Conservation (phyloP, 352 stramenopile genomes). For the Phytophthora crassamura region DNA sequence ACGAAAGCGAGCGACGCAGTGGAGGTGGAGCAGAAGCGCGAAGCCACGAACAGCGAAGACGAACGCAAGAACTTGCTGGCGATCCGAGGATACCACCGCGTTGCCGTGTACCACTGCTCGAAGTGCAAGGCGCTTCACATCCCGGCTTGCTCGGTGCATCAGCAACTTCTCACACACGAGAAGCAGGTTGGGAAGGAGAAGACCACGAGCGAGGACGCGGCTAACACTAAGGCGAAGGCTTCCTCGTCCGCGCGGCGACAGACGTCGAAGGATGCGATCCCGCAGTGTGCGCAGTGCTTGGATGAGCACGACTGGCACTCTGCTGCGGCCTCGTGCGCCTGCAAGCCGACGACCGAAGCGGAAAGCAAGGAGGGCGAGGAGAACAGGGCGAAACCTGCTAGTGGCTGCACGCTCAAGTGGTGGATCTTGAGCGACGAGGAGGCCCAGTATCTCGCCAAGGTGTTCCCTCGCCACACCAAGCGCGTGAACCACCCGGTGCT, state of each 20-base stretch:
- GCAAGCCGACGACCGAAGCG: slow-evolving; percentile 16
- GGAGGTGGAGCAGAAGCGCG: slow-evolving; percentile 25
- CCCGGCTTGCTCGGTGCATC: slow-evolving; percentile 55
- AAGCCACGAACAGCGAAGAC: background rate
- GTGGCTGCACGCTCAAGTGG: slow-evolving; percentile 51
- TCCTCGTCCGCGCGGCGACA: slow-evolving; percentile 4
- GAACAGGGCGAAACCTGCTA: slow-evolving; percentile 11
- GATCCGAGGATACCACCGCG: slow-evolving; percentile 73
- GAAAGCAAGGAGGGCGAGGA: slow-evolving; percentile 2
- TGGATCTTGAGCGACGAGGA: slow-evolving; percentile 84
- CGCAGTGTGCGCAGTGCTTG: slow-evolving; percentile 64
- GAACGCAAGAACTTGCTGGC: slow-evolving; percentile 37
- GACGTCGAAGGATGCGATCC: slow-evolving; percentile 32
- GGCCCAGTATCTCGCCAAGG: slow-evolving; percentile 64
- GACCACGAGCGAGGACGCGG: slow-evolving; percentile 5
- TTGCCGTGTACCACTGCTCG: slow-evolving; percentile 68
- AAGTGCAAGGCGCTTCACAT: slow-evolving; percentile 60
- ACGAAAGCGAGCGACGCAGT: slow-evolving; percentile 3
- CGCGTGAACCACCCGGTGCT: slow-evolving; percentile 68
- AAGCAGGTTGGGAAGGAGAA: slow-evolving; percentile 38
- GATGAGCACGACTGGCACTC: slow-evolving; percentile 56
- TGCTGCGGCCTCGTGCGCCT: slow-evolving; percentile 39
- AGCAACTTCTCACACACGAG: slow-evolving; percentile 59
- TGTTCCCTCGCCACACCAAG: slow-evolving; percentile 54
- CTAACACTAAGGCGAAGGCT: slow-evolving; percentile 3